Percentiles rank a stretch among this genome's conserved stretches.
phyloP scores from a whole-genome alignment of 176 grass and related monocot species.

The Elaeis guineensis region DNA sequence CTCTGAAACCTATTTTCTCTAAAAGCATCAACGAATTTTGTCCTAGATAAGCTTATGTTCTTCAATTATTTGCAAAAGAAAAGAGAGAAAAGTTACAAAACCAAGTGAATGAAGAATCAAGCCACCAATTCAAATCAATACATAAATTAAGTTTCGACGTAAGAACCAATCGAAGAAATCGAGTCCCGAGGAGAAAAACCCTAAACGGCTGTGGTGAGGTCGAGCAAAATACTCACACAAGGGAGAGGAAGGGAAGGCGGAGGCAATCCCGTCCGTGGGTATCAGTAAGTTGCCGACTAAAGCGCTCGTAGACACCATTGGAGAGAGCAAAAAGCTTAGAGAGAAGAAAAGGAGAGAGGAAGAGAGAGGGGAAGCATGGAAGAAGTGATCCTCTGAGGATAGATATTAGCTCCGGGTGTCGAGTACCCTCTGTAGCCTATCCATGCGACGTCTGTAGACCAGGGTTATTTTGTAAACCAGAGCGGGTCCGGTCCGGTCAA shows the following conservation, averaged over 20 bases:
- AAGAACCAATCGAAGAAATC: background rate
- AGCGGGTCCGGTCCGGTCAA: too few relatives aligned
- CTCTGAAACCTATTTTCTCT: too few relatives aligned
- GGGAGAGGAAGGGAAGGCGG: background rate
- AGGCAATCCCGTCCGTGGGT: background rate
- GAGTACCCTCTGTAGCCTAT: too few relatives aligned
- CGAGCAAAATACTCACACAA: background rate
- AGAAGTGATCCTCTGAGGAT: background rate
- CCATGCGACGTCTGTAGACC: too few relatives aligned
- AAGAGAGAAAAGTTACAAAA: too few relatives aligned
- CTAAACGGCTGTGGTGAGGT: background rate
- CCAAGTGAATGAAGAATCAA: too few relatives aligned
- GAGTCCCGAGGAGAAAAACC: background rate
- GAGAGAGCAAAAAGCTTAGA: background rate
- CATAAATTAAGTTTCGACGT: background rate
- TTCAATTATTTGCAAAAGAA: too few relatives aligned
- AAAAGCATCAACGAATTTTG: too few relatives aligned
- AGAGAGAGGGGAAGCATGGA: background rate
- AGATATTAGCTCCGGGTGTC: background rate
- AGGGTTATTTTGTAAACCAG: too few relatives aligned
- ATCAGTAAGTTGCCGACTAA: background rate
- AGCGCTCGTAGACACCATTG: slow-evolving; percentile 18
- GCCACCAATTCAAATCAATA: background rate
- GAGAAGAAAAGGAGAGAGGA: background rate
- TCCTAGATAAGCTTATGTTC: too few relatives aligned